A percentile compares a stretch with the other conserved stretches of the same genome.
phyloP scores from a whole-genome alignment of 2,329 filamentous ascomycete species.

The Aspergillus proliferans region DNA sequence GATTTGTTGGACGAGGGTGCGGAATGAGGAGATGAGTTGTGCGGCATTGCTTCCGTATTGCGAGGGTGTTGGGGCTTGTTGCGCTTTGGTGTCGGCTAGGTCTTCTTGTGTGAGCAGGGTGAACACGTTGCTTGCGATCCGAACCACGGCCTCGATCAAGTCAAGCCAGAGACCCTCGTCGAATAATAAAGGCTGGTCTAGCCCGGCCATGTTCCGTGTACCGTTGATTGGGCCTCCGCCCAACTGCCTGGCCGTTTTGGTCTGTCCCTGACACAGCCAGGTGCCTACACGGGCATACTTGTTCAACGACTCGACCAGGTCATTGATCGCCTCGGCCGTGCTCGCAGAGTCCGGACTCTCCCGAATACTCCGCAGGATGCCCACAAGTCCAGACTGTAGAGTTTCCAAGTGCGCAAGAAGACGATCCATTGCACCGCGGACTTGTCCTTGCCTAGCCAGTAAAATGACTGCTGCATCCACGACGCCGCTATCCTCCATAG shows the following conservation, averaged over 20 bases:
- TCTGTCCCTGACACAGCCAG: constrained; percentile 89
- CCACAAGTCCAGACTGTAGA: constrained; percentile 70
- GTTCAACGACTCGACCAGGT: constrained; percentile 69
- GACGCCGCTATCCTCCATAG: constrained; percentile 82
- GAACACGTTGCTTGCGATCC: constrained; percentile 59
- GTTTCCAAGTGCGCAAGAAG: constrained; percentile 74
- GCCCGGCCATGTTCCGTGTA: constrained; percentile 37
- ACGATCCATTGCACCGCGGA: constrained; percentile 75
- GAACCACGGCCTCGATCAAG: constrained; percentile 57
- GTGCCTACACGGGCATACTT: constrained; percentile 91
- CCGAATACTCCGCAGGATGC: constrained; percentile 59
- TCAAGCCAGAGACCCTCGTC: constrained; percentile 63
- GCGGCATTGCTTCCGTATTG: constrained; percentile 17
- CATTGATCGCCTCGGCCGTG: constrained; percentile 61
- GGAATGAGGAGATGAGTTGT: constrained; percentile 59
- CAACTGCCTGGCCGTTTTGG: constrained; percentile 49
- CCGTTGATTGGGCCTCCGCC: constrained; percentile 25
- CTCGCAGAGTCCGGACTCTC: constrained; percentile 52
- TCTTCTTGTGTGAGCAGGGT: constrained; percentile 41
- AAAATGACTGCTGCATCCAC: constrained; percentile 89
- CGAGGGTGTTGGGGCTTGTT: constrained; percentile 9
- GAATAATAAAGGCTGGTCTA: constrained; percentile 52
- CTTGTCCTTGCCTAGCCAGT: constrained; percentile 80
- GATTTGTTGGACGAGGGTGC: constrained; percentile 76
- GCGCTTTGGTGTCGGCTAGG: constrained; percentile 1